Conservation (phyloP, 1,284 basidiomycete species). For the Phenoliferia sp. region DNA sequence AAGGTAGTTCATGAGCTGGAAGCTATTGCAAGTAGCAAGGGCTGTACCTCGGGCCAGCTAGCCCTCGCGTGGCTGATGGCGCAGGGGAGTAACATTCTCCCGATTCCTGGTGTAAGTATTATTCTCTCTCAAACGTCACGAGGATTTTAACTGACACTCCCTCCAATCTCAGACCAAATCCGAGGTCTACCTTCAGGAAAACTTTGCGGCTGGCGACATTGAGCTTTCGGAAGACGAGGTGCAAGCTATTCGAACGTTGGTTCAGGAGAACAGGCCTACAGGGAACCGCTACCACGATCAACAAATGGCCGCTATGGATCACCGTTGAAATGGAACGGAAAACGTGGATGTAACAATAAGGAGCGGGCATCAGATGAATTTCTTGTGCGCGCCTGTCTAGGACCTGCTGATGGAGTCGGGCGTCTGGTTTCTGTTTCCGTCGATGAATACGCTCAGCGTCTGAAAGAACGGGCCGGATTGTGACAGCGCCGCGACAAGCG, state of each 20-base stretch:
- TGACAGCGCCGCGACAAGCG: too few species aligned
- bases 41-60: conserved; percentile 54
- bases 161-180: conserved; percentile 18
- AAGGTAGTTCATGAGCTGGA: conserved; percentile 46
- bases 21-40: conserved; percentile 48
- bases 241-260: background rate
- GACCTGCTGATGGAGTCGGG: too few species aligned
- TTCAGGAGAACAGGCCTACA: background rate
- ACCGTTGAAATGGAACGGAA: background rate
- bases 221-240: background rate
- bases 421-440: too few species aligned
- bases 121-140: background rate
- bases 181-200: conserved; percentile 21
- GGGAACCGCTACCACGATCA: background rate
- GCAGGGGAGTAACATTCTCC: conserved; percentile 51
- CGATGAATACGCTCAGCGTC: too few species aligned
- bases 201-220: conserved; percentile 5
- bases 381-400: too few species aligned
- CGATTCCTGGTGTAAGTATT: conserved; percentile 31
- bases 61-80: conserved; percentile 58
- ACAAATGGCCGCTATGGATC: background rate
- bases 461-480: too few species aligned
- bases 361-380: too few species aligned
- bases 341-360: too few species aligned
- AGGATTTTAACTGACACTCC: background rate